phyloP scores from a whole-genome alignment of 495 filamentous ascomycete genomes.

The Daldinia loculata region DNA sequence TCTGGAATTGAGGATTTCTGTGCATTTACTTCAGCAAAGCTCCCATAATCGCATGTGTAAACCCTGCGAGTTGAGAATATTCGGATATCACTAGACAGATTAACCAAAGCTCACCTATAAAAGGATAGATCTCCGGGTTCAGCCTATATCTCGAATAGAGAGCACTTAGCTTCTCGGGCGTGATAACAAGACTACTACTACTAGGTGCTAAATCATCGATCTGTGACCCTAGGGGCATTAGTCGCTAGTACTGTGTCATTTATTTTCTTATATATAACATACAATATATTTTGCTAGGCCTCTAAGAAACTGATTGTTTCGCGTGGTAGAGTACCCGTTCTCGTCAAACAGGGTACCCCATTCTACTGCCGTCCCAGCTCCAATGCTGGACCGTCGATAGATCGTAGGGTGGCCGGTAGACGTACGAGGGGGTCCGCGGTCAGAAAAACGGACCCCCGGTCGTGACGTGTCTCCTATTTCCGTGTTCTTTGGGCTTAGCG shows the following conservation, averaged over 20 bases:
- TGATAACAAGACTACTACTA: constrained; percentile 76
- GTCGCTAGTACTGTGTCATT: neutral
- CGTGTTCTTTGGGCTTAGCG: constrained; percentile 7
- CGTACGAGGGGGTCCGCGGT: constrained; percentile 27
- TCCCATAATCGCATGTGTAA: neutral
- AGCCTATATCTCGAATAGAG: constrained; percentile 77
- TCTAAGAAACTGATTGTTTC: constrained; percentile 75
- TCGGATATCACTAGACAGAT: neutral
- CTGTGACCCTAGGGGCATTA: constrained; percentile 55
- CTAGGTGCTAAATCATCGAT: constrained; percentile 80
- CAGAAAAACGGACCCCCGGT: constrained; percentile 8
- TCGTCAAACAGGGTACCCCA: constrained; percentile 83
- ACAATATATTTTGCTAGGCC: constrained; percentile 84
- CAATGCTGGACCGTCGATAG: constrained; percentile 17
- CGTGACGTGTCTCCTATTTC: constrained; percentile 10
- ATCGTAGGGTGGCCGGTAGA: constrained; percentile 17
- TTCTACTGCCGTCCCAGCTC: constrained; percentile 53
- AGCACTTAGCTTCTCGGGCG: constrained; percentile 78
- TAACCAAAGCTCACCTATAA: constrained; percentile 44
- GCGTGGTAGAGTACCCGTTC: constrained; percentile 68
- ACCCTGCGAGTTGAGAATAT: neutral
- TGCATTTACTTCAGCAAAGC: constrained; percentile 9
- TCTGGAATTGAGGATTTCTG: constrained; percentile 60
- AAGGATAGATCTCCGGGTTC: constrained; percentile 62
- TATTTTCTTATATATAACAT: constrained; percentile 40